Percentiles rank a stretch among this genome's conserved stretches.
Conservation (phyloP, 2,329 filamentous ascomycete species). For the Amauroascus verrucosus region DNA sequence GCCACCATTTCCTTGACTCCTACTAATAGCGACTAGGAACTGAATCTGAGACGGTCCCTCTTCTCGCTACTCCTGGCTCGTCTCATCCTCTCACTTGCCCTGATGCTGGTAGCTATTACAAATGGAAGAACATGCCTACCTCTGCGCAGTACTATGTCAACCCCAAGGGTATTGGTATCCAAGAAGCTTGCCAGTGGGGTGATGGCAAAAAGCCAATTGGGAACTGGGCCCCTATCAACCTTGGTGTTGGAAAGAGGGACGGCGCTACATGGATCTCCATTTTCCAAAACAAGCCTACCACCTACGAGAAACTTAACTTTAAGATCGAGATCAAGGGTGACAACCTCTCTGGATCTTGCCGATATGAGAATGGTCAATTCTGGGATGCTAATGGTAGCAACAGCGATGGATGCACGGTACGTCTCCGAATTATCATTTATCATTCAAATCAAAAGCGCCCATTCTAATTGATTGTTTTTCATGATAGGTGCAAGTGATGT, state of each 20-base stretch:
- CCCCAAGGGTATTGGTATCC: constrained; percentile 56
- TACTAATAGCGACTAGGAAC: constrained; percentile 39
- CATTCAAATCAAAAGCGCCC: neutral
- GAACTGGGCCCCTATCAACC: constrained; percentile 80
- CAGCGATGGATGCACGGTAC: constrained; percentile 68
- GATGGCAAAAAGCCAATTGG: constrained; percentile 50
- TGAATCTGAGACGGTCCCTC: constrained; percentile 75
- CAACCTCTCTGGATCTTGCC: constrained; percentile 50
- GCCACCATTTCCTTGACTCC: constrained; percentile 8
- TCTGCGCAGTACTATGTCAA: constrained; percentile 97
- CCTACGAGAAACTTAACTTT: constrained; percentile 59
- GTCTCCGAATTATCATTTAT: constrained; percentile 32
- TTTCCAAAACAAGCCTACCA: constrained; percentile 74
- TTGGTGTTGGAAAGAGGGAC: constrained; percentile 65
- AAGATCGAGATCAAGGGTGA: constrained; percentile 68
- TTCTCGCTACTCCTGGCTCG: constrained; percentile 51
- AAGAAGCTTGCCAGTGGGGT: constrained; percentile 69
- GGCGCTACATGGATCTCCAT: constrained; percentile 70
- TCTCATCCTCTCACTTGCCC: constrained; percentile 64
- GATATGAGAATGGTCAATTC: constrained; percentile 52
- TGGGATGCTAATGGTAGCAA: constrained; percentile 39
- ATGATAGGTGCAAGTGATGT: constrained; percentile 39
- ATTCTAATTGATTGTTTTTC: neutral
- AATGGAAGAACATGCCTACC: constrained; percentile 62
- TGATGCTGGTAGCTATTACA: constrained; percentile 60